These are phyloP conservation scores for Houttuynia cordata DNA, from an alignment of 164 flowering plant species.

Conservation along the genomic window DNA sequence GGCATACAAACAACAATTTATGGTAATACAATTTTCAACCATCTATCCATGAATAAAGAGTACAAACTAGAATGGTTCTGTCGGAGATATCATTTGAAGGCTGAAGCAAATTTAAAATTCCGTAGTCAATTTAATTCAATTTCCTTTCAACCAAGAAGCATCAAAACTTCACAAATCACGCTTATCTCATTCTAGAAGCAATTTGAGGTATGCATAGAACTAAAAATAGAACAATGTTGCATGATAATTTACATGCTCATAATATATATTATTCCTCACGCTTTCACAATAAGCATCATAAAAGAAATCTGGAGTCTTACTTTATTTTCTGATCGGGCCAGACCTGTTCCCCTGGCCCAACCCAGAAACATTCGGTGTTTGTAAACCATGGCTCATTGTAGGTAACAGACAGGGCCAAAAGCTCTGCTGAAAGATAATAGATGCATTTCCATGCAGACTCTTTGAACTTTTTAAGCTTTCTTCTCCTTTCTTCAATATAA, in stretches of 20 bases:
- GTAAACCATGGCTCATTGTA: slow-evolving; percentile 95
- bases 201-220: too few relatives aligned
- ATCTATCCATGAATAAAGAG: too few relatives aligned
- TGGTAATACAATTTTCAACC: too few relatives aligned
- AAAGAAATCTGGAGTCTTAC: slow-evolving; percentile 31
- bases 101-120: too few relatives aligned
- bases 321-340: slow-evolving; percentile 92
- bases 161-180: too few relatives aligned
- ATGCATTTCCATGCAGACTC: slow-evolving; percentile 96
- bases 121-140: too few relatives aligned
- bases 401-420: slow-evolving; percentile 68
- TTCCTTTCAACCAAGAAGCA: too few relatives aligned
- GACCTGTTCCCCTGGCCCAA: slow-evolving; percentile 82
- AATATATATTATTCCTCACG: neutral
- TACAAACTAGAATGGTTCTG: too few relatives aligned
- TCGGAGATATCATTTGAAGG: too few relatives aligned
- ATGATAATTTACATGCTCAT: neutral
- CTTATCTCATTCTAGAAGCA: too few relatives aligned
- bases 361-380: slow-evolving; percentile 62
- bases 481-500: slow-evolving; percentile 30
- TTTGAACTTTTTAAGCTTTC: slow-evolving; percentile 72
- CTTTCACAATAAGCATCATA: neutral
- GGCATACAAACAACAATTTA: too few relatives aligned
- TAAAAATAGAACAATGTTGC: too few relatives aligned
- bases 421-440: slow-evolving; percentile 84